Evolutionary conservation across 202 grass and related monocot genomes (phyloP), one percentile per base, ranked within the genome.

Genomic region (Schoenoplectus triqueter): DNA sequence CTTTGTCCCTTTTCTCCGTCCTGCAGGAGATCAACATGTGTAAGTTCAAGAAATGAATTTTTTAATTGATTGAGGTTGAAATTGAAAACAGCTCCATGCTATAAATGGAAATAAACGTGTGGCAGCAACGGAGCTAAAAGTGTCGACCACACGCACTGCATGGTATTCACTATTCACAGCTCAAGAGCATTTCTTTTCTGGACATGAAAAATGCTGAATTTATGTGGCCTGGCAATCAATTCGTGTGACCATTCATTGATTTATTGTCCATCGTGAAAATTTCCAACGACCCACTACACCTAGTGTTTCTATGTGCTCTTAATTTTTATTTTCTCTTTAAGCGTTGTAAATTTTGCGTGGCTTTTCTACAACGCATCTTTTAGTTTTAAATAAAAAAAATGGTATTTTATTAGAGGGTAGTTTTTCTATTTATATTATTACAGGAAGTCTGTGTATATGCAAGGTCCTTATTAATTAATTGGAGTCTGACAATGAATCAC

Each of bases 91-190:
- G 31, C 40, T 81, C n/a, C 19, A 17, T 79, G 14, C 57, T 19
- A 81, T 42, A 1, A 59, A 15, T 11, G 9, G 40, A 80, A 80
- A 2, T 44, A 64, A 62, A 64, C 17, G 31, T 81, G 78, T 65
- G 78, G 55, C 13, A 19, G 15, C 41, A 81, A 3, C 11, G 4
- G 15, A 48, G 31, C 21, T 63, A 47, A 2, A 42, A 55, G 63
- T 82, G 80, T 66, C 18, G 18, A 50, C 62, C 80, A 82, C 64
- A 82, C 63, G 61, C 80, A 60, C 31, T 80, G 6, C 10, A 42
- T 66, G 1, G 6, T 3, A 66, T 66, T 31, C 8, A 66, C 64
- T 5, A 61, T 1, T 10, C 39, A 66, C 44, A 65, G 14, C 55
- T 59, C 55, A 59, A 3, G 55, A 81, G 6, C 6, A n/a, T 69